Base-by-base conservation (phyloP, 257 asterid genomes). In the Salvia splendens region DNA sequence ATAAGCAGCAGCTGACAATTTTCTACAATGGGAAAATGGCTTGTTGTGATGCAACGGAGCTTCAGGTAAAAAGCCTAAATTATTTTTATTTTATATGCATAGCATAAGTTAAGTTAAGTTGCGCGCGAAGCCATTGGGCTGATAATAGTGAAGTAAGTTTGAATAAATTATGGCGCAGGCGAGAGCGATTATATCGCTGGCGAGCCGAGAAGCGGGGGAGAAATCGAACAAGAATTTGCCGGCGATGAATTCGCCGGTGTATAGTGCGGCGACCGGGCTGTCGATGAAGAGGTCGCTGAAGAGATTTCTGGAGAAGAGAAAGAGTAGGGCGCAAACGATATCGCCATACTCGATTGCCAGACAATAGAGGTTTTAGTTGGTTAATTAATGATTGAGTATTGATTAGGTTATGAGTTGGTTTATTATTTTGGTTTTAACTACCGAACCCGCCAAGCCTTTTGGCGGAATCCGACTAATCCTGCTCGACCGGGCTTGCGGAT, bases 21-120 rank as follows among this genome's bases (percentile, higher is more conserved):
- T 83, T 84, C 81, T 83, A 83, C 78, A 76, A 87, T 5, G 95
- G 95, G 41, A 63, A 40, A 47, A 56, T 84, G 47, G 74, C 76
- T 43, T 71, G 73, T 61, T 83, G 78, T 64, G 86, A 87, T 51
- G 87, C 80, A 4, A 83, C 95, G 0, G 91, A 87, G 46, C 63
- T 78, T 30, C 81, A 81, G 80, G 82, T 73, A 38, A 38, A 40
- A 6, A 40, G 45, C 5, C 8, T 8, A 8, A 2, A 7, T 38
- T 6, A 38, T 6, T 38, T 38, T 38, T 38, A 5, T 24, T 24
- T 24, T 24, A 24, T 24, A 24, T 24, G 30, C 30, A 24, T 38
- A 38, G 6, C 0, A 4, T 3, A 6, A 45, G 5, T 1, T 4
- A 45, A 45, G n/a, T n/a, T n/a, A n/a, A n/a, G 50, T 43, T 43